Conservation (phyloP, 306 rosid genomes). For the Acmispon strigosus region DNA sequence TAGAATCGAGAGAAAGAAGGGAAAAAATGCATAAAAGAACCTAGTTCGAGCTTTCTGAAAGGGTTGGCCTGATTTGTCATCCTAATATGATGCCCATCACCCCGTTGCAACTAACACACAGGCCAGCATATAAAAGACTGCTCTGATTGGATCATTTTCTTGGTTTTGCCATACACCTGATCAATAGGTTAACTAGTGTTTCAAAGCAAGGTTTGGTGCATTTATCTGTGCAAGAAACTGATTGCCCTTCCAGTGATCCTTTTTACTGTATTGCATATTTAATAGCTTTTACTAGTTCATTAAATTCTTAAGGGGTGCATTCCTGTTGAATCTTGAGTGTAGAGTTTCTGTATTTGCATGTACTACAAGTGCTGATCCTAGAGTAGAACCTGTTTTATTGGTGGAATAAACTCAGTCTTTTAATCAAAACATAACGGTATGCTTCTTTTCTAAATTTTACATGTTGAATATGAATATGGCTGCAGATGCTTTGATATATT, state of each 20-base stretch:
- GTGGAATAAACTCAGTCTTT: background rate
- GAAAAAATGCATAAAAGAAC: too few species aligned
- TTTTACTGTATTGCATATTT: background rate
- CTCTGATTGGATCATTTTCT: background rate
- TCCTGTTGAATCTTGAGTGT: background rate
- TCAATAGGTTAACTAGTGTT: background rate
- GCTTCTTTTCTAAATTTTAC: background rate
- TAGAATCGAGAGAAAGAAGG: too few species aligned
- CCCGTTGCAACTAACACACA: background rate
- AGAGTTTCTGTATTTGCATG: background rate
- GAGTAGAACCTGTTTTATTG: slow-evolving; percentile 5
- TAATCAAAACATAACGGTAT: background rate
- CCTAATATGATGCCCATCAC: background rate
- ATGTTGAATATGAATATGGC: slow-evolving; percentile 18
- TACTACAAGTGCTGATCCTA: background rate
- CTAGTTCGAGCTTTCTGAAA: background rate
- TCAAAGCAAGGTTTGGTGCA: background rate
- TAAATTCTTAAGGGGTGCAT: background rate
- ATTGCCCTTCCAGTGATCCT: background rate
- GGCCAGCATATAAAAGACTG: background rate
- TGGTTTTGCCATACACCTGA: background rate
- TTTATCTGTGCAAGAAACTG: background rate
- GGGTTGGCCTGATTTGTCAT: background rate
- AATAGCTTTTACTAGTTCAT: background rate
- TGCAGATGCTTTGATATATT: slow-evolving; percentile 86